Base-by-base conservation (phyloP, 306 rosid species). In the Cicer pinnatifidum region DNA sequence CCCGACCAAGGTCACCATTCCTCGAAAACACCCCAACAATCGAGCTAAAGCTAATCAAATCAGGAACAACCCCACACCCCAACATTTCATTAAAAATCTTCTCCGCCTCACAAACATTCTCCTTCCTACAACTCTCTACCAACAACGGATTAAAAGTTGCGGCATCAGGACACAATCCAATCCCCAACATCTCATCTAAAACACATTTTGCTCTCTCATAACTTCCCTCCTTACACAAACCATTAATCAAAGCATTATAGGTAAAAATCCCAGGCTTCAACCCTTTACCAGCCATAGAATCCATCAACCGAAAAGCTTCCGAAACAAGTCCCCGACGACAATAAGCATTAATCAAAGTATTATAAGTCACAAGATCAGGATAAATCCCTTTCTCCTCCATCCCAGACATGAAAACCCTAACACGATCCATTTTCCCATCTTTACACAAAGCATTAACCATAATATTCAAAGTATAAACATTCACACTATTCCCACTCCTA, bases 381-480 rank as follows among this genome's bases (percentile, higher is more conserved):
- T 67, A 84, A 78, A 91, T 70, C 46, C 91, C 86, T 72, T 80
- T 87, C 7, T 23, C 74, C 81, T 86, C 91, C 95, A 94, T 88
- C 51, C 71, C 66, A 11, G 77, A 76, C 84, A 94, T 82, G 69
- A 91, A 89, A 40, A 10, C 60, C 58, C 70, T 68, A 52, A 89
- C 89, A 3, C 48, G 50, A n/a, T 78, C 82, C 48, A 94, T 52
- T 76, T 73, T 88, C 0, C 75, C 69, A 43, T 89, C 97, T 65
- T 65, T 44, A 17, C 71, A 65, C 71, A 89, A 69, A 6, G 97
- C 96, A 81, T 94, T 91, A 46, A 91, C 90, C 98, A 94, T 91
- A 20, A 91, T 94, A 76, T 94, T 94, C 15, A 94, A 81, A 52
- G 95, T 88, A 81, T 80, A 94, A 11, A 76, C 92, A 83, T 94